phyloP scores from a whole-genome alignment of 805 yeast genomes.

The Torulaspora indica region DNA sequence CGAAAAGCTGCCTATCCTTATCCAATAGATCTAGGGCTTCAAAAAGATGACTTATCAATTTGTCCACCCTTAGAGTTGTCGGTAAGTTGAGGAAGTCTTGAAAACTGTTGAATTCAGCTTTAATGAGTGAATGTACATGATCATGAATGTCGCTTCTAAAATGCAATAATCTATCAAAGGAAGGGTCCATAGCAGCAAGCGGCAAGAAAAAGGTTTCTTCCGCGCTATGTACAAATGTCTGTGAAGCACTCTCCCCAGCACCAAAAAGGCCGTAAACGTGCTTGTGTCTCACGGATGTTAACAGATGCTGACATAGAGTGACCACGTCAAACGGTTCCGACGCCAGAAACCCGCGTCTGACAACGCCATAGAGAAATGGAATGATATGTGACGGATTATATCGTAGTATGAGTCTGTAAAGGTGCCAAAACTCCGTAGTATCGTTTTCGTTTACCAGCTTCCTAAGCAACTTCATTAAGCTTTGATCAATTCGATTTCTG shows the following conservation, averaged over 20 bases:
- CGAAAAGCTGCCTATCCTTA: slow-evolving; percentile 1
- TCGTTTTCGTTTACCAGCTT: slow-evolving; percentile 1
- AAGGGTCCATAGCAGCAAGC: slow-evolving; percentile 19
- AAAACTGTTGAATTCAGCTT: slow-evolving; percentile 8
- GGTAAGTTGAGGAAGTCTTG: slow-evolving; percentile 16
- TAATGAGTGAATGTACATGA: slow-evolving; percentile 12
- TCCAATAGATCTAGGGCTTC: slow-evolving; percentile 9
- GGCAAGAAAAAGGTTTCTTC: slow-evolving; percentile 19
- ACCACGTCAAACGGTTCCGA: slow-evolving; percentile 11
- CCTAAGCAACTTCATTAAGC: slow-evolving; percentile 3
- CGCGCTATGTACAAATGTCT: slow-evolving; percentile 18
- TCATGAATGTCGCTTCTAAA: slow-evolving; percentile 11
- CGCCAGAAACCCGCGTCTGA: slow-evolving; percentile 6
- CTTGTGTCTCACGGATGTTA: slow-evolving; percentile 18
- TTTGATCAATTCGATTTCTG: slow-evolving; percentile 13
- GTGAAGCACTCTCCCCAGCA: slow-evolving; percentile 2
- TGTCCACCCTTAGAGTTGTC: slow-evolving; percentile 19
- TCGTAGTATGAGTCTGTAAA: slow-evolving; percentile 6
- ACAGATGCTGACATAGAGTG: slow-evolving; percentile 14
- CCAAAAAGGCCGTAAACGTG: slow-evolving; percentile 17
- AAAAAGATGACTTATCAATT: slow-evolving; percentile 14
- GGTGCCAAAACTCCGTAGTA: slow-evolving; percentile 3
- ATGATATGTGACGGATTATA: slow-evolving; percentile 11
- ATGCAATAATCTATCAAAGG: slow-evolving; percentile 18
- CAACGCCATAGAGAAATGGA: slow-evolving; percentile 11